These are phyloP conservation scores for Cyamopsis tetragonoloba DNA, from an alignment of 306 rosid species.

Conservation along the genomic window DNA sequence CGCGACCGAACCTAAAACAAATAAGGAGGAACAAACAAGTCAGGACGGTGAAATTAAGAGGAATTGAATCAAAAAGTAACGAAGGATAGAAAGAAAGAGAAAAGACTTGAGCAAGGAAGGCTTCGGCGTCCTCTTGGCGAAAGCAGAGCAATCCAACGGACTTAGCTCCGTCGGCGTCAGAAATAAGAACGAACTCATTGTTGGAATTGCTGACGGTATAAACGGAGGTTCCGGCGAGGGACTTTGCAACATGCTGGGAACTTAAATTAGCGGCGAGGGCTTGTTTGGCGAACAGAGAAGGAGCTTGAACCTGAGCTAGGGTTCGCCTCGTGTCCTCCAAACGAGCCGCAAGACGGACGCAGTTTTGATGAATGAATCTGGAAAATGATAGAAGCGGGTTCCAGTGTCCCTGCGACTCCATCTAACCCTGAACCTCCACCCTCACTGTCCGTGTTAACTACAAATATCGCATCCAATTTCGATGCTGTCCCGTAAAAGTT, in stretches of 20 bases:
- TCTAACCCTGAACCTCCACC: not conserved
- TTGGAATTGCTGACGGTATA: slow-evolving; percentile 88
- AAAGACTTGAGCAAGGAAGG: slow-evolving; percentile 81
- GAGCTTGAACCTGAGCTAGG: slow-evolving; percentile 35
- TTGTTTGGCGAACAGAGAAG: slow-evolving; percentile 31
- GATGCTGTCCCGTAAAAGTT: no score
- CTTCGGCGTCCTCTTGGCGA: slow-evolving; percentile 90
- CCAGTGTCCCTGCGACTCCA: slow-evolving; percentile 47
- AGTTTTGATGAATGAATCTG: slow-evolving; percentile 65
- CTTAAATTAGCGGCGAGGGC: slow-evolving; percentile 67
- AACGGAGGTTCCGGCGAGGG: slow-evolving; percentile 80
- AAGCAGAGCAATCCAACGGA: slow-evolving; percentile 92
- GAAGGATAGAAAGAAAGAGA: not conserved
- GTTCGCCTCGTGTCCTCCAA: slow-evolving; percentile 58
- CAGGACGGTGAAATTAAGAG: not conserved
- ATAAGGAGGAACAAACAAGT: not conserved
- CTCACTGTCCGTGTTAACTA: not conserved
- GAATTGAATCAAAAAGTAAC: not conserved
- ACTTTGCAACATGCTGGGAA: slow-evolving; percentile 64
- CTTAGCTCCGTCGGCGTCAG: slow-evolving; percentile 69
- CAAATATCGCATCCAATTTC: not conserved
- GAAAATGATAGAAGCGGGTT: slow-evolving; percentile 71
- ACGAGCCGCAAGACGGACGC: slow-evolving; percentile 51
- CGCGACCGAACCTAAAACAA: slow-evolving; percentile 67
- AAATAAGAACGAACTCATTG: slow-evolving; percentile 90